phyloP scores from a whole-genome alignment of 2,329 filamentous ascomycete species.

The Fusarium fracticaudum region DNA sequence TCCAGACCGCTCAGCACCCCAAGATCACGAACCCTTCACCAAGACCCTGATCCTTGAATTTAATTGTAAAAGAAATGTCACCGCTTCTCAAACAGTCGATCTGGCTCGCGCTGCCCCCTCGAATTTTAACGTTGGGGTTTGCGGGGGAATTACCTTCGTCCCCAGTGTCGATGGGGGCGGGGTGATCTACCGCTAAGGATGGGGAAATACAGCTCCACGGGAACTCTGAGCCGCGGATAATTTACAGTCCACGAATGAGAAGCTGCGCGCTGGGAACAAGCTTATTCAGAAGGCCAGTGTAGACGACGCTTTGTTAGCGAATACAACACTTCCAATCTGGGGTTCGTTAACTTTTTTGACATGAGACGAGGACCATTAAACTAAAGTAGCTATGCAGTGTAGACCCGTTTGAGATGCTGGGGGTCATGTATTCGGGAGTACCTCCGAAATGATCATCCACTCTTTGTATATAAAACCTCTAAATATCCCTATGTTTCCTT shows the following conservation, averaged over 20 bases:
- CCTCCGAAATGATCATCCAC: slow-evolving; percentile 11
- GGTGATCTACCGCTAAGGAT: slow-evolving; percentile 32
- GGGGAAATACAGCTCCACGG: slow-evolving; percentile 37
- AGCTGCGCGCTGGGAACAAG: not conserved
- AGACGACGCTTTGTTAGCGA: not conserved
- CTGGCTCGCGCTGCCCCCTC: not conserved
- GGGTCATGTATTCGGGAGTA: slow-evolving; percentile 1
- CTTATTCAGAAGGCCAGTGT: slow-evolving; percentile 1
- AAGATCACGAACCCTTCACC: not conserved
- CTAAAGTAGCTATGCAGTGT: not conserved
- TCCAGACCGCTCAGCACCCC: not conserved
- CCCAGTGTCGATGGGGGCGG: slow-evolving; percentile 25
- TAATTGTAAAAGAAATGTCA: not conserved
- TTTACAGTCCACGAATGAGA: slow-evolving; percentile 4
- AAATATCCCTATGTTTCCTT: not conserved
- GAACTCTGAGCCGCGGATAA: slow-evolving; percentile 30
- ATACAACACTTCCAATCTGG: not conserved
- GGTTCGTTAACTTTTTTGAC: not conserved
- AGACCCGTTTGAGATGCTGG: not conserved
- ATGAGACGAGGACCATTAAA: not conserved
- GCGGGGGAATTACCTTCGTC: slow-evolving; percentile 7
- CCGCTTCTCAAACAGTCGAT: not conserved
- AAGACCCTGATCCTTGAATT: not conserved
- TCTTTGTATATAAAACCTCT: slow-evolving; percentile 15
- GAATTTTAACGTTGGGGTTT: slow-evolving; percentile 16